These are phyloP conservation scores for Gyromitra esculenta DNA, from an alignment of 2,329 filamentous ascomycete species.

Conservation along the genomic window DNA sequence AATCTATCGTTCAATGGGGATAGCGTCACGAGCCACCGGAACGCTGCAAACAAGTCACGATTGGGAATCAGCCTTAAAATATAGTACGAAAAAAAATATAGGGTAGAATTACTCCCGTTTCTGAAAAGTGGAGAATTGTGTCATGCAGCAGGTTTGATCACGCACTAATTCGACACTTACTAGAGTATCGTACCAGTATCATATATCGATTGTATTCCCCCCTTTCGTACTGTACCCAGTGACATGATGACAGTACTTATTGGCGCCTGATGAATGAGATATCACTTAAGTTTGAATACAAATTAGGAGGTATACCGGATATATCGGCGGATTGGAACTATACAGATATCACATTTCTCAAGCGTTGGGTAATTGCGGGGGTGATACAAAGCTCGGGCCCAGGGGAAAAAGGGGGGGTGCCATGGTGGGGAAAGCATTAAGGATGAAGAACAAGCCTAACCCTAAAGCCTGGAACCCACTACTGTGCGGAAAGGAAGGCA, in stretches of 20 bases:
- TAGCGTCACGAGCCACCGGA: not conserved
- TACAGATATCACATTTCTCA: not conserved
- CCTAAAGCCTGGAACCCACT: not conserved
- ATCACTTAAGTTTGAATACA: not conserved
- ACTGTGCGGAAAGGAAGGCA: not conserved
- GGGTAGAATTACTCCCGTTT: too few relatives aligned
- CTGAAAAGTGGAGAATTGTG: too few relatives aligned
- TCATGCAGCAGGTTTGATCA: too few relatives aligned
- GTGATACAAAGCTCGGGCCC: not conserved
- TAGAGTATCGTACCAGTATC: too few relatives aligned
- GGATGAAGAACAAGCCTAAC: not conserved
- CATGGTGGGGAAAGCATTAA: not conserved
- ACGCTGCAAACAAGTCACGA: too few relatives aligned
- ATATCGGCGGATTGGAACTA: not conserved
- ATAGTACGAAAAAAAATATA: too few relatives aligned
- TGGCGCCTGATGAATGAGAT: not conserved
- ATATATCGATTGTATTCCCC: too few relatives aligned
- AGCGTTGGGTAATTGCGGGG: not conserved
- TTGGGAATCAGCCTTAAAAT: too few relatives aligned
- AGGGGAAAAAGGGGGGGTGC: not conserved
- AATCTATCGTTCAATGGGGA: not conserved
- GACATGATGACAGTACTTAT: too few relatives aligned
- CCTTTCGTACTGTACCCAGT: too few relatives aligned
- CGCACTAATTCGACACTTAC: too few relatives aligned
- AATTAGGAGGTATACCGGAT: not conserved